Base-by-base conservation (phyloP, 495 filamentous ascomycete species). In the Xylaria telfairii region DNA sequence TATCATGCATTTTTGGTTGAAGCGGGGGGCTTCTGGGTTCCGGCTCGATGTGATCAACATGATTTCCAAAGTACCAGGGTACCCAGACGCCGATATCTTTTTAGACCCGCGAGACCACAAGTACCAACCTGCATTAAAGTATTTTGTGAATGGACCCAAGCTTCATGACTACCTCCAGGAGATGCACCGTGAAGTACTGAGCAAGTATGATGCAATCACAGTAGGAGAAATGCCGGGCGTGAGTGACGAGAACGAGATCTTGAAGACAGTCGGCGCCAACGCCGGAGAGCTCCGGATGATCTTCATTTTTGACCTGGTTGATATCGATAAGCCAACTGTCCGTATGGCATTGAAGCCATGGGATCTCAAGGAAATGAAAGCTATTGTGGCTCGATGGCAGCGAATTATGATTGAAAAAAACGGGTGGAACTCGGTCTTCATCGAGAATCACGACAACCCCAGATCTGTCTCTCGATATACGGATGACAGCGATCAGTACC, bases 1-100 rank as follows among this genome's bases (percentile, higher is more conserved):
- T 34, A 82, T 87, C 17, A 87, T 68, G 65, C 65, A 68, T 42
- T 68, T 68, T 15, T 68, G 65, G 65, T 81, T 91, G 13, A 75
- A 89, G 62, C 86, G 84, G 67, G 86, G 85, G 5, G 83, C 83
- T 9, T 82, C 86, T 53, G 89, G 89, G 4, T 91, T 91, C 78
- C 87, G 90, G 17, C 87, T 90, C 82, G 89, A 91, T 66, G 87
- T 88, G 13, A 89, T 91, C 77, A 91, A 91, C 72, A 83, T 89
- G 63, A 89, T 90, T 66, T 88, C 84, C 75, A 92, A 92, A 69
- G 82, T 83, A 0, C 84, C 84, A 34, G 71, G 71, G 0, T 89
- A 90, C 71, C 88, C 87, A 1, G 88, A 92, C 69, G 89, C 83
- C 3, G 83, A 86, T 0, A 57, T 68, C n/a, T 73, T 89, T 34